phyloP scores from a whole-genome alignment of 2,329 filamentous ascomycete species.

The Alternaria burnsii region DNA sequence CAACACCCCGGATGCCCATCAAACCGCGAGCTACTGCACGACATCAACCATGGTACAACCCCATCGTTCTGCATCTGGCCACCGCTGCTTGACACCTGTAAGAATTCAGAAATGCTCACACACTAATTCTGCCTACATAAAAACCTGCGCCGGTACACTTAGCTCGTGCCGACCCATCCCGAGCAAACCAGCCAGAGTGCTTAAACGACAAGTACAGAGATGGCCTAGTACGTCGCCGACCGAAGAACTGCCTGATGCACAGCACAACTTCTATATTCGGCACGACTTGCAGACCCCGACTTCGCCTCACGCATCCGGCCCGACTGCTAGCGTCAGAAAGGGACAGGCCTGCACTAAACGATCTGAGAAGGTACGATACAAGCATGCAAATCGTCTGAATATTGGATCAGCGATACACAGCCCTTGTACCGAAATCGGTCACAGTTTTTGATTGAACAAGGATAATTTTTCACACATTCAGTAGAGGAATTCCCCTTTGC shows the following conservation, averaged over 20 bases:
- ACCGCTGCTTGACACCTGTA: not conserved
- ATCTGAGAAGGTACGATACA: not conserved
- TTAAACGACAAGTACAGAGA: not conserved
- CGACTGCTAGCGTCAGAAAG: conserved; percentile 2
- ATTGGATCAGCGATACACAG: not conserved
- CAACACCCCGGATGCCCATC: conserved; percentile 8
- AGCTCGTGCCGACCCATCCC: conserved; percentile 5
- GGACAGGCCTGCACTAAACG: not conserved
- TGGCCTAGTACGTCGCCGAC: not conserved
- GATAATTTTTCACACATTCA: not conserved
- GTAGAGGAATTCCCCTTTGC: not conserved
- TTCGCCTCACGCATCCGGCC: conserved; percentile 10
- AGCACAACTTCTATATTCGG: conserved; percentile 6
- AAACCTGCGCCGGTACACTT: conserved; percentile 5
- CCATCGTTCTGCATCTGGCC: conserved; percentile 3
- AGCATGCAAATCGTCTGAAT: not conserved
- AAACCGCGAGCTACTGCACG: conserved; percentile 18
- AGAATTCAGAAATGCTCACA: not conserved
- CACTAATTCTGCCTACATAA: not conserved
- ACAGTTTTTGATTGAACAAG: not conserved
- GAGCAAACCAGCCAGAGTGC: conserved; percentile 1
- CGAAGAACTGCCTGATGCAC: conserved; percentile 10
- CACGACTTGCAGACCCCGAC: conserved; percentile 3
- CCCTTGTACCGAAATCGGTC: not conserved
- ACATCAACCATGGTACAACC: conserved; percentile 19